Evolutionary conservation across 306 rosid genomes (phyloP), one percentile per base, ranked within the genome.

Genomic region (Dryas alaskensis): DNA sequence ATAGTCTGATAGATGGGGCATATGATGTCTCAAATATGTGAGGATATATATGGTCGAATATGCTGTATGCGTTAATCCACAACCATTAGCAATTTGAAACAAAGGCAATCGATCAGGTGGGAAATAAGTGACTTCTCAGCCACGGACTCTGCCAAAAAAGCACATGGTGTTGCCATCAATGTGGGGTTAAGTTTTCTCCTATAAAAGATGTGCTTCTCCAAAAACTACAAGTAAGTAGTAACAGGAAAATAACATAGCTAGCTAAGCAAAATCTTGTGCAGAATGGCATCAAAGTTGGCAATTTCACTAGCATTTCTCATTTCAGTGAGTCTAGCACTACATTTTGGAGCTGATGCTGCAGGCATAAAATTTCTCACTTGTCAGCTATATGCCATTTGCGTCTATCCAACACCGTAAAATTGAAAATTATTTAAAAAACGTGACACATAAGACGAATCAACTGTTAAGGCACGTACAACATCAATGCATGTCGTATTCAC

Each of bases 211-310:
- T 42, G 49, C 4, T 13, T 22, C 27, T 60, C 42, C 8, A 4
- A 75, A 53, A 43, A 69, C 13, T 22, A 59, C 73, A 44, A 77
- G 16, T 1, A 72, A 77, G 16, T 1, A 72, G 2, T 13, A 57
- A 19, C 61, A 22, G 22, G 11, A 25, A 57, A 5, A 45, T 45
- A 45, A 0, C 48, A 5, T 17, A 49, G 45, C 13, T 12, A 49
- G 12, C 63, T 43, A 57, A 43, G 9, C 44, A 51, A 47, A 43
- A 54, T 54, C 37, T 31, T 27, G 48, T 1, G 50, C 27, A 79
- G 46, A 64, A 81, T 84, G 87, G 81, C 67, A 72, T 73, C 60
- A 5, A 77, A 68, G 8, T 43, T 69, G 2, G 48, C 73, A 4
- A 54, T 69, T 53, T 77, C 67, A 3, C 42, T 66, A 16, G 44